Conservation (phyloP, 1,284 basidiomycete genomes). For the Thelephora terrestris region DNA sequence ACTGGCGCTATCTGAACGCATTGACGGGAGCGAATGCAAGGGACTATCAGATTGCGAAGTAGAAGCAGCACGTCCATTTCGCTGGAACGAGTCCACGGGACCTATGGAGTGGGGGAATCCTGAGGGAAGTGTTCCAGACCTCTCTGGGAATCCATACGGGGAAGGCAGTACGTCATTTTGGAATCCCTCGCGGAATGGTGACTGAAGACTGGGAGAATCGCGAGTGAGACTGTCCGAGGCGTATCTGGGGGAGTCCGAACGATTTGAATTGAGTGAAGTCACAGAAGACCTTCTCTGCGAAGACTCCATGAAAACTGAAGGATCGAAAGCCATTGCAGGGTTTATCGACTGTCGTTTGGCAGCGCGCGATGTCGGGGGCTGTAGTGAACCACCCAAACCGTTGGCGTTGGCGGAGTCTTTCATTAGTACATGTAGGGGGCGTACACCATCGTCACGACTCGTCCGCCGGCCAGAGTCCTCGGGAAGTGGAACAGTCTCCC, state of each 20-base stretch:
- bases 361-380: constrained; percentile 18
- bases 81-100: neutral
- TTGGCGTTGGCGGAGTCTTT: constrained; percentile 11
- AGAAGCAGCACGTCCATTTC: too few species aligned
- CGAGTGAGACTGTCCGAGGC: constrained; percentile 13
- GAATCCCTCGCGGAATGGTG: constrained; percentile 27
- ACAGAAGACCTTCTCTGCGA: constrained; percentile 15
- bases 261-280: constrained; percentile 10
- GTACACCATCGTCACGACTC: constrained; percentile 51
- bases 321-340: constrained; percentile 25
- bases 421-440: constrained; percentile 38
- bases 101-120: constrained; percentile 6
- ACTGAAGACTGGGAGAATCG: constrained; percentile 21
- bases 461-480: constrained; percentile 26
- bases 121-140: constrained; percentile 3
- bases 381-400: constrained; percentile 14
- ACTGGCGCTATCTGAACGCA: constrained; percentile 3
- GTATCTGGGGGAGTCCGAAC: constrained; percentile 7
- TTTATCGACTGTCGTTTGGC: constrained; percentile 34
- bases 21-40: neutral
- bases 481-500: neutral
- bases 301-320: constrained; percentile 12
- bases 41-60: neutral
- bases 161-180: constrained; percentile 11
- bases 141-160: constrained; percentile 12